phyloP scores from a whole-genome alignment of 140 eudicot genomes.

The Erigeron philadelphicus region DNA sequence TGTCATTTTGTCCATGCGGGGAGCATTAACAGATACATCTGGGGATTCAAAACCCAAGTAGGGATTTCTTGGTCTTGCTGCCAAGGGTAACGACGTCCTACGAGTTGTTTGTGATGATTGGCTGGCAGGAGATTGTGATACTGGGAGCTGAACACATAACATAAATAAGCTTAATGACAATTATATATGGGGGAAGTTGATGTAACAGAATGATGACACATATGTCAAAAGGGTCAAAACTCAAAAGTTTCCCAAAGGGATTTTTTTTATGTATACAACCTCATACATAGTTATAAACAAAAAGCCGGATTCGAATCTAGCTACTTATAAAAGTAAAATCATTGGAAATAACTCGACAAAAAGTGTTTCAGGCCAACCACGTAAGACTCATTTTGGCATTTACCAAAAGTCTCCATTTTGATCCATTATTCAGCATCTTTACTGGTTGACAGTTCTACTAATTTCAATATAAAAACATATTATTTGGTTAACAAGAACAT shows the following conservation, averaged over 20 bases:
- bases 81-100: conserved; percentile 68
- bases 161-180: not conserved
- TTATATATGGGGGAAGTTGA: too few relatives aligned
- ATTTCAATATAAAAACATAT: not conserved
- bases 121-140: conserved; percentile 43
- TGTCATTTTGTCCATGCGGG: conserved; percentile 77
- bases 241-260: not conserved
- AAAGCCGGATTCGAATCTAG: too few relatives aligned
- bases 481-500: conserved; percentile 20
- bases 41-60: conserved; percentile 56
- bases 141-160: conserved; percentile 49
- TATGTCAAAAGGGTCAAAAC: not conserved
- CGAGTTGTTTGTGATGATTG: conserved; percentile 48
- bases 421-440: not conserved
- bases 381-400: not conserved
- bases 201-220: not conserved
- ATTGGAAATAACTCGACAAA: not conserved
- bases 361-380: not conserved
- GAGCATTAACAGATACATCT: conserved; percentile 82
- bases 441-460: not conserved
- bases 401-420: not conserved
- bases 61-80: conserved; percentile 28
- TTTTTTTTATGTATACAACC: not conserved
- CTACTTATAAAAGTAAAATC: too few relatives aligned
- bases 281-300: not conserved